A percentile compares a stretch with the other conserved stretches of the same genome.
phyloP scores from a whole-genome alignment of 306 rosid genomes.

The Gillenia trifoliata region DNA sequence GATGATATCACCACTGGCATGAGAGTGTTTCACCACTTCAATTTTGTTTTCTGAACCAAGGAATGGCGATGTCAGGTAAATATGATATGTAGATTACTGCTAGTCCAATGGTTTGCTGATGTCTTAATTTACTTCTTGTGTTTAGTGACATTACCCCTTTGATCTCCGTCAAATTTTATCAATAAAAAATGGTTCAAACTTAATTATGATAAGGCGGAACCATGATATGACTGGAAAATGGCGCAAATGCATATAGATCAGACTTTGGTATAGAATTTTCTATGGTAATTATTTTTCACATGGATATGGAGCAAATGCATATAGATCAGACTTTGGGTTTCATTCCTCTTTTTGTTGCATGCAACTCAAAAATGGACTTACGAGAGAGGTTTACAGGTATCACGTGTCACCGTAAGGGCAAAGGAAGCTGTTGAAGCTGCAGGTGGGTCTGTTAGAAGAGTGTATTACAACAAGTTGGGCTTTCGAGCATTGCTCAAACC shows the following conservation, averaged over 20 bases:
- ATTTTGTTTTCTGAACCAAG: not conserved
- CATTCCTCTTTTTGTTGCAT: not conserved
- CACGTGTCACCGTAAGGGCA: conserved; percentile 89
- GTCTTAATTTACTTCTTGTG: not conserved
- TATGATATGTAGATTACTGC: not conserved
- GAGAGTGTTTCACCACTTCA: not conserved
- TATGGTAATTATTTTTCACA: not conserved
- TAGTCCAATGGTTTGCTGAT: not conserved
- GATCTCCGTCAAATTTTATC: not conserved
- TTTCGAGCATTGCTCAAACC: conserved; percentile 75
- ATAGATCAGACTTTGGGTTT: not conserved
- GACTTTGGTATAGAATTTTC: no score
- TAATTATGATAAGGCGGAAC: not conserved
- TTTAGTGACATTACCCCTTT: not conserved
- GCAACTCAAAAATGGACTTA: conserved; percentile 11
- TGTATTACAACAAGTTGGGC: conserved; percentile 81
- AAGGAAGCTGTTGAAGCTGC: conserved; percentile 89
- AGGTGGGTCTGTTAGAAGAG: conserved; percentile 88
- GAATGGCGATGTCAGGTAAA: not conserved
- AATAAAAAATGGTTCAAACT: not conserved
- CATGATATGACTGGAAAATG: not conserved
- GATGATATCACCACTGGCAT: not conserved
- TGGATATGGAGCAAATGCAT: not conserved
- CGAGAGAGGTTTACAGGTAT: conserved; percentile 47
- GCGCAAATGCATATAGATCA: not conserved